phyloP scores from a whole-genome alignment of 2,329 filamentous ascomycete species.

The Cordyceps militaris region DNA sequence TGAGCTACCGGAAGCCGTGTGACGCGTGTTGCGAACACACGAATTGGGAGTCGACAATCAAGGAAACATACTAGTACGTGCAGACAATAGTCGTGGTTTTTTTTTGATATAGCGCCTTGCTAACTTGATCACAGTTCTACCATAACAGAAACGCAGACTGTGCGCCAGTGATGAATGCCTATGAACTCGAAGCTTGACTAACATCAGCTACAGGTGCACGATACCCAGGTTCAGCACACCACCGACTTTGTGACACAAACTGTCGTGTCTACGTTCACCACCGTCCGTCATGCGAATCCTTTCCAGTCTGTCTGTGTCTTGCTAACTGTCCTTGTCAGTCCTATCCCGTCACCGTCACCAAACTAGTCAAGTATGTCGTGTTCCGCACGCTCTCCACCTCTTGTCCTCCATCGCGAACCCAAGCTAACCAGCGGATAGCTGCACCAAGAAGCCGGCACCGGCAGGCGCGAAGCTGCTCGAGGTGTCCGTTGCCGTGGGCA shows the following conservation, averaged over 20 bases:
- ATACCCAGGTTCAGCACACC: neutral
- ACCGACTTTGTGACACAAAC: slow-evolving; percentile 5
- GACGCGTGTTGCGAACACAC: neutral
- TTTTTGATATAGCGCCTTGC: neutral
- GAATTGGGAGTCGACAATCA: neutral
- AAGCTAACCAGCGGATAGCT: neutral
- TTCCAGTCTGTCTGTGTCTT: neutral
- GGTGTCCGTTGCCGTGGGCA: neutral
- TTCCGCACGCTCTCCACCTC: no score
- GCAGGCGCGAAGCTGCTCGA: no score
- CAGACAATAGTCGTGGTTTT: neutral
- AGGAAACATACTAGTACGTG: slow-evolving; percentile 1
- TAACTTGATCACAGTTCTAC: neutral
- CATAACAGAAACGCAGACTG: neutral
- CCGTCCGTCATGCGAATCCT: neutral
- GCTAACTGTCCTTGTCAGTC: slow-evolving; percentile 7
- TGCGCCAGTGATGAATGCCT: neutral
- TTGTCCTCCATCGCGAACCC: neutral
- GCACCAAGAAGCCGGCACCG: slow-evolving; percentile 1
- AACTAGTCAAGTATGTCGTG: slow-evolving; percentile 13
- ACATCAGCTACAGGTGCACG: neutral
- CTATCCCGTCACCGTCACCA: slow-evolving; percentile 13
- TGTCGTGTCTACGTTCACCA: neutral
- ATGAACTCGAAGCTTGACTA: neutral
- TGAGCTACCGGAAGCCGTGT: neutral